Percentiles rank a stretch among this genome's conserved stretches.
Evolutionary conservation across 805 yeast genomes (phyloP).

Genomic region (Grigorovia yakushimaensis): DNA sequence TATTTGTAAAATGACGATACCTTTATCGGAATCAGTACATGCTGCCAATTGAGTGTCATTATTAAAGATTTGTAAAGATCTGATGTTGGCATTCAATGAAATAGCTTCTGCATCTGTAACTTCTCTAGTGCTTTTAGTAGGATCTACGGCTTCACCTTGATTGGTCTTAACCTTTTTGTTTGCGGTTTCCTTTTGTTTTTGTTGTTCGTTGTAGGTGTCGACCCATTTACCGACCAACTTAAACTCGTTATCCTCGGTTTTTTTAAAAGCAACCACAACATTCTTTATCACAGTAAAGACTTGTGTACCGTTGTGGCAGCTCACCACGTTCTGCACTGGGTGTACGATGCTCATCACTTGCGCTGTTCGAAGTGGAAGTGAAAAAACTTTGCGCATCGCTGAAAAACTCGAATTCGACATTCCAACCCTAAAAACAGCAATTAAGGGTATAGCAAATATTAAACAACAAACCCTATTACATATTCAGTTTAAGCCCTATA

Average conservation of each 20-base stretch:
- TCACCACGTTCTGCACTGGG: constrained; percentile 52
- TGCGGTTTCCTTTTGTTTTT: constrained; percentile 31
- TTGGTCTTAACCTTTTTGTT: constrained; percentile 30
- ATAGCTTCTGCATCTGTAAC: constrained; percentile 32
- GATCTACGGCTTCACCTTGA: constrained; percentile 35
- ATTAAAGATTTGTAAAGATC: constrained; percentile 47
- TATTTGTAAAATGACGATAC: constrained; percentile 51
- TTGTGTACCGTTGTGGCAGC: constrained; percentile 36
- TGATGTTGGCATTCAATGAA: constrained; percentile 49
- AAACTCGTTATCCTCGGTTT: constrained; percentile 28
- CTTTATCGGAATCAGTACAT: constrained; percentile 77
- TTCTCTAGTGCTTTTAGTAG: constrained; percentile 48
- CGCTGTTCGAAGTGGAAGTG: neutral
- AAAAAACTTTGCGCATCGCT: neutral
- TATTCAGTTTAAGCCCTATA: too few species aligned
- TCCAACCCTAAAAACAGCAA: neutral
- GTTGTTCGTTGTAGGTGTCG: constrained; percentile 41
- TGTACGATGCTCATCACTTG: constrained; percentile 43
- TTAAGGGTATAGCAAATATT: neutral
- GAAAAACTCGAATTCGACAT: too few species aligned
- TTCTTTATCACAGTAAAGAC: constrained; percentile 53
- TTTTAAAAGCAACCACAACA: constrained; percentile 41
- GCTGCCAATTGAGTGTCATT: constrained; percentile 49
- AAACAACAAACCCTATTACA: too few species aligned
- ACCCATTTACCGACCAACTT: constrained; percentile 44